These are phyloP conservation scores for Sequoiadendron giganteum DNA, from an alignment of 75 land plant species.

Conservation along the genomic window DNA sequence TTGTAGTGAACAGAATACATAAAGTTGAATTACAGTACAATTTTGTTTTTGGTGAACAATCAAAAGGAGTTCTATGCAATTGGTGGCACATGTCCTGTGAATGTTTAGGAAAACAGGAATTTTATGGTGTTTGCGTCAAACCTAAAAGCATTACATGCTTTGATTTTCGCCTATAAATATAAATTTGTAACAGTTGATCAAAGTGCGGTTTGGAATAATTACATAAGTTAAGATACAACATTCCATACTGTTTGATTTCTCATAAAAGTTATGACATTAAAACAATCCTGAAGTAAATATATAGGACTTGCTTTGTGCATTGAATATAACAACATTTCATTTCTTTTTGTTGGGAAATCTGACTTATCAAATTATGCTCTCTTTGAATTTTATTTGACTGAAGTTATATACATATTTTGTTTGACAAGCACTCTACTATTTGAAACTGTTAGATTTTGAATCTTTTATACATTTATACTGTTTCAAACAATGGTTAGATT, in stretches of 20 bases:
- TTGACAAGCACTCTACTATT: neutral
- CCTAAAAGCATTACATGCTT: neutral
- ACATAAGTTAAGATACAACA: neutral
- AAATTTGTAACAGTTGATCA: neutral
- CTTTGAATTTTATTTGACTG: neutral
- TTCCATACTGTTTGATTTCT: neutral
- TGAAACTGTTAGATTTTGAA: neutral
- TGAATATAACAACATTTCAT: neutral
- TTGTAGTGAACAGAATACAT: neutral
- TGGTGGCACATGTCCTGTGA: neutral
- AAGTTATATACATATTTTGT: neutral
- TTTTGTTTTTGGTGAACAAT: neutral
- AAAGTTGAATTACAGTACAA: conserved; percentile 1
- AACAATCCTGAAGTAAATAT: neutral
- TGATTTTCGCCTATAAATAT: neutral
- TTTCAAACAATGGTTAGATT: neutral
- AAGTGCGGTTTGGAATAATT: neutral
- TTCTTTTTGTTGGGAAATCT: neutral
- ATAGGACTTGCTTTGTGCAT: neutral
- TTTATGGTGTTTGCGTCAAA: neutral
- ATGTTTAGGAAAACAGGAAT: neutral
- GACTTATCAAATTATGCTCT: neutral
- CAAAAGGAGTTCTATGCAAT: neutral
- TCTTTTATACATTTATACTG: neutral
- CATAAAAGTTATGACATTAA: neutral